These are phyloP conservation scores for Drosera spatulata DNA, from an alignment of 179 eudicot genomes.

Conservation along the genomic window DNA sequence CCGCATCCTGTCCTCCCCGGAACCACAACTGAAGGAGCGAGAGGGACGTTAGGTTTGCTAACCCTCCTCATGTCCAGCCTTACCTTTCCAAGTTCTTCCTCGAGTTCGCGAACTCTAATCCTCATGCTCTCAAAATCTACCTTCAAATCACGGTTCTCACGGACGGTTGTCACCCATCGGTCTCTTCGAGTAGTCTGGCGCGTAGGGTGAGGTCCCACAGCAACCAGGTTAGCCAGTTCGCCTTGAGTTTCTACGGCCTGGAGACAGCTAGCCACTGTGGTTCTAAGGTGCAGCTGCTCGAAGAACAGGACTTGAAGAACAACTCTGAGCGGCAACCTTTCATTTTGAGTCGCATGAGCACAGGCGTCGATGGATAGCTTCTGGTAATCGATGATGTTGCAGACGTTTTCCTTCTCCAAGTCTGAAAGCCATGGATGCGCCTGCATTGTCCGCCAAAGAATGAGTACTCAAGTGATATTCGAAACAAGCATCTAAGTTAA, in stretches of 20 bases:
- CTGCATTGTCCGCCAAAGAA: slow-evolving; percentile 25
- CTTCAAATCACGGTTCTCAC: slow-evolving; percentile 55
- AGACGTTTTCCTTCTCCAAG: slow-evolving; percentile 69
- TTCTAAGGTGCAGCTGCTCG: slow-evolving; percentile 82
- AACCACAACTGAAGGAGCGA: slow-evolving; percentile 33
- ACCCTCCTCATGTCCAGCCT: slow-evolving; percentile 74
- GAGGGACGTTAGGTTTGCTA: slow-evolving; percentile 45
- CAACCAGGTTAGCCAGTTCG: slow-evolving; percentile 22
- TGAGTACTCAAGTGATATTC: no score
- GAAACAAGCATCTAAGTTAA: no score
- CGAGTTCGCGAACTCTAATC: slow-evolving; percentile 71
- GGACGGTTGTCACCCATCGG: slow-evolving; percentile 68
- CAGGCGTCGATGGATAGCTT: slow-evolving; percentile 97
- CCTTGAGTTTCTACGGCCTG: slow-evolving; percentile 39
- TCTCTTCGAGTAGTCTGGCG: slow-evolving; percentile 52
- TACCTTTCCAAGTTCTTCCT: slow-evolving; percentile 66
- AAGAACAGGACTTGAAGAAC: slow-evolving; percentile 88
- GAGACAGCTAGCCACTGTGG: slow-evolving; percentile 62
- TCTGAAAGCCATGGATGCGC: slow-evolving; percentile 87
- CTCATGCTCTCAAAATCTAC: slow-evolving; percentile 78
- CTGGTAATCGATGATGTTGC: slow-evolving; percentile 70
- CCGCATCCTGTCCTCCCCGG: slow-evolving; percentile 45
- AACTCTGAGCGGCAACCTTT: slow-evolving; percentile 71
- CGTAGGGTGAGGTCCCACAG: slow-evolving; percentile 19
- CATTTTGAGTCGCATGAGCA: slow-evolving; percentile 91